Conservation (phyloP, 306 rosid genomes). For the Inga leiocalycina region DNA sequence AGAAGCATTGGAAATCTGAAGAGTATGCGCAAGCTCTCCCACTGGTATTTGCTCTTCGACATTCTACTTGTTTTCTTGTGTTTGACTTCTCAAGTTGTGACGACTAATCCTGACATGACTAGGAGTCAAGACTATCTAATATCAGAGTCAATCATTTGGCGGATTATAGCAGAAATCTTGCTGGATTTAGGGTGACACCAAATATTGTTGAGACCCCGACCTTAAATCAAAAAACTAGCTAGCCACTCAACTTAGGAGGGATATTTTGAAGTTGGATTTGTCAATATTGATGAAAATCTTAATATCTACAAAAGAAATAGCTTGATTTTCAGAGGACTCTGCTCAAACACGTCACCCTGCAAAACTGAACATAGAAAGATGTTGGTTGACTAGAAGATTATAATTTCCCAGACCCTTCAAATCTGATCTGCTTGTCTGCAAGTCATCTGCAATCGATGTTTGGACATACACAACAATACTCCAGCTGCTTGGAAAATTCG, state of each 20-base stretch:
- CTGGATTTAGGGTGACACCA: neutral
- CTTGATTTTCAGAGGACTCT: neutral
- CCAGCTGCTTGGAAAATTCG: neutral
- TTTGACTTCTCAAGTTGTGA: neutral
- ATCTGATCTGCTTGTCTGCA: neutral
- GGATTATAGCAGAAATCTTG: neutral
- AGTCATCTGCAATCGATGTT: neutral
- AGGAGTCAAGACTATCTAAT: neutral
- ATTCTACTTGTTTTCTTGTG: neutral
- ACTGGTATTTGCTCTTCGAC: neutral
- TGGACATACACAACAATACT: neutral
- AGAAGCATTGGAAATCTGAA: neutral
- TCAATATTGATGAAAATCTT: neutral
- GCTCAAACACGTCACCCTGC: neutral
- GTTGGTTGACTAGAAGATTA: neutral
- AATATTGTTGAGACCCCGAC: neutral
- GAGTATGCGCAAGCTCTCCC: neutral
- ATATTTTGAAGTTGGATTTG: neutral
- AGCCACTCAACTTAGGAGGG: no score
- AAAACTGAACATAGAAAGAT: neutral
- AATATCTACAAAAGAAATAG: neutral
- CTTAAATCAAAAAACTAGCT: neutral
- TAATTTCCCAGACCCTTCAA: neutral
- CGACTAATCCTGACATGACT: neutral
- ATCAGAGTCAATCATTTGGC: neutral